Conservation (phyloP, 164 flowering plant genomes). For the Berberis thunbergii region DNA sequence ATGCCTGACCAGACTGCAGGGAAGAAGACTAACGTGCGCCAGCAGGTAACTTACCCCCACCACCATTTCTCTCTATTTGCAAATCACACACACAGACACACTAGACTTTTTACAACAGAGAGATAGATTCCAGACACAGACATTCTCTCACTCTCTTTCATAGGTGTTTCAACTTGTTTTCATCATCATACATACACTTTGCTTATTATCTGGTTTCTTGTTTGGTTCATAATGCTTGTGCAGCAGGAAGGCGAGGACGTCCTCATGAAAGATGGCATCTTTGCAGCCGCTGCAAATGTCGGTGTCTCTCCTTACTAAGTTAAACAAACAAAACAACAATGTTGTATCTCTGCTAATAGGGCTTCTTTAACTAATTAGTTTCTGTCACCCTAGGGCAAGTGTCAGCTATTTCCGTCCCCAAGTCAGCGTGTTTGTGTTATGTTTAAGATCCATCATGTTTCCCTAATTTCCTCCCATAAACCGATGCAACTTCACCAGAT, state of each 20-base stretch:
- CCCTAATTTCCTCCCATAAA: no score
- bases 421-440: conserved; percentile 3
- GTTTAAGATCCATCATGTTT: not conserved
- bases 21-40: conserved; percentile 60
- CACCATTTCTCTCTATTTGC: not conserved
- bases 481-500: no score
- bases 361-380: conserved; percentile 5
- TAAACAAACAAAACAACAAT: not conserved
- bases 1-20: conserved; percentile 73
- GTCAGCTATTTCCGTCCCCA: conserved; percentile 1
- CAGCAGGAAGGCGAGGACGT: conserved; percentile 66
- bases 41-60: conserved; percentile 41
- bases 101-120: not conserved
- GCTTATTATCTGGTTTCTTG: not conserved
- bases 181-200: not conserved
- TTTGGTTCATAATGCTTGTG: conserved; percentile 4
- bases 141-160: not conserved
- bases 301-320: conserved; percentile 71
- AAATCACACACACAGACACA: not conserved
- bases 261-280: conserved; percentile 67
- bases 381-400: conserved; percentile 3
- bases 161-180: not conserved
- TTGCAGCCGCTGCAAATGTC: conserved; percentile 51
- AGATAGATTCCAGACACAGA: not conserved
- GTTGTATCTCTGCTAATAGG: not conserved